Conservation (phyloP, 179 eudicot genomes). For the Camellia oleifera region DNA sequence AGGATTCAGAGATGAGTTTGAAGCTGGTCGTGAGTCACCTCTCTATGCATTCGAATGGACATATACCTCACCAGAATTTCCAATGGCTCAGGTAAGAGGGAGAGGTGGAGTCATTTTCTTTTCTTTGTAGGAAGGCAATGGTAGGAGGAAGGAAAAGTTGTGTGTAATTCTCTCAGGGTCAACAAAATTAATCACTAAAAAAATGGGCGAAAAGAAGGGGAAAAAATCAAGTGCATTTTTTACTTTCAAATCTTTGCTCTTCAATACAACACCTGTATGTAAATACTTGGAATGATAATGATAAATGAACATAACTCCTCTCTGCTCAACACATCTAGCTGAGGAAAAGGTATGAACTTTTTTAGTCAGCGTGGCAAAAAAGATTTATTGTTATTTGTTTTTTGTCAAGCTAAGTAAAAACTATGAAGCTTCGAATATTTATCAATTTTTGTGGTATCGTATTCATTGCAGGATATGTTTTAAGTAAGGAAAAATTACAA, state of each 20-base stretch:
- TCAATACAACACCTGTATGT: not conserved
- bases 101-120: not conserved
- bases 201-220: not conserved
- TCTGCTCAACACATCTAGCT: not conserved
- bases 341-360: not conserved
- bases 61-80: conserved; percentile 52
- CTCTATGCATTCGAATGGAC: conserved; percentile 45
- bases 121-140: not conserved
- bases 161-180: not conserved
- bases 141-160: not conserved
- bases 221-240: not conserved
- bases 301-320: not conserved
- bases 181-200: not conserved
- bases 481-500: not conserved
- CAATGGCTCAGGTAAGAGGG: conserved; percentile 48
- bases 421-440: not conserved
- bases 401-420: not conserved
- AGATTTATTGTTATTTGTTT: not conserved
- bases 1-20: conserved; percentile 13
- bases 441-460: not conserved
- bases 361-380: not conserved
- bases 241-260: not conserved
- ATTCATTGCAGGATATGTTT: not conserved
- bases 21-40: conserved; percentile 13
- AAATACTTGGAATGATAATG: not conserved